These are phyloP conservation scores for Krasilnikovozyma curviuscula DNA, from an alignment of 768 basidiomycete genomes.

Conservation along the genomic window DNA sequence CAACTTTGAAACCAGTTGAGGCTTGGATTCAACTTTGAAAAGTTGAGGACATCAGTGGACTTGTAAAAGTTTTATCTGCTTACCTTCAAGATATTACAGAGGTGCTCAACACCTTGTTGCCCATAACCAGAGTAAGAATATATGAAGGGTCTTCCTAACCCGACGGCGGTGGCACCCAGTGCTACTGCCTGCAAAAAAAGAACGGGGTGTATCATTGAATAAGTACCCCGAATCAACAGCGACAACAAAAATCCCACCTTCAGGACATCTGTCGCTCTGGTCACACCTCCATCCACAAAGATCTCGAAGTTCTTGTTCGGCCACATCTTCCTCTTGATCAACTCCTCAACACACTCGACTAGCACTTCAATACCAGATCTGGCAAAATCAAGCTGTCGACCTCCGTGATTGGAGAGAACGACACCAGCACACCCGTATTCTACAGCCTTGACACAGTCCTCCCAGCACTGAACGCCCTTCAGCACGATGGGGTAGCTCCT, in stretches of 20 bases:
- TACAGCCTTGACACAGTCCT: conserved; percentile 53
- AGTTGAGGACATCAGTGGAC: not conserved
- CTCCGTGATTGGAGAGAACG: conserved; percentile 70
- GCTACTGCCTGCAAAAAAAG: conserved; percentile 8
- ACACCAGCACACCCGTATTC: conserved; percentile 31
- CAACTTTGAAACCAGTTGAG: conserved; percentile 7
- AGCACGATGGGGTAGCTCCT: conserved; percentile 47
- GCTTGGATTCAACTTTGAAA: conserved; percentile 6
- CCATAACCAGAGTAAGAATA: conserved; percentile 79
- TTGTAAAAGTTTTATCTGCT: conserved; percentile 22
- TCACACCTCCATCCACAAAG: conserved; percentile 64
- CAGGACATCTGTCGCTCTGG: conserved; percentile 71
- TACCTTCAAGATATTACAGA: conserved; percentile 57
- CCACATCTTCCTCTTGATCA: conserved; percentile 48
- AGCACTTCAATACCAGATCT: conserved; percentile 81
- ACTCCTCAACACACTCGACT: conserved; percentile 56
- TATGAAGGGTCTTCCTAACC: conserved; percentile 66
- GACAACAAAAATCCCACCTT: conserved; percentile 28
- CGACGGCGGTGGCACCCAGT: conserved; percentile 32
- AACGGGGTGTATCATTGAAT: conserved; percentile 1
- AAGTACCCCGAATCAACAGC: not conserved
- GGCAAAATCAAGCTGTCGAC: conserved; percentile 30
- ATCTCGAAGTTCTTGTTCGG: conserved; percentile 57
- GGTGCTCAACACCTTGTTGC: conserved; percentile 62
- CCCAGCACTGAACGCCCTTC: conserved; percentile 79